Base-by-base conservation (phyloP, 257 asterid species). In the Asclepias syriaca region DNA sequence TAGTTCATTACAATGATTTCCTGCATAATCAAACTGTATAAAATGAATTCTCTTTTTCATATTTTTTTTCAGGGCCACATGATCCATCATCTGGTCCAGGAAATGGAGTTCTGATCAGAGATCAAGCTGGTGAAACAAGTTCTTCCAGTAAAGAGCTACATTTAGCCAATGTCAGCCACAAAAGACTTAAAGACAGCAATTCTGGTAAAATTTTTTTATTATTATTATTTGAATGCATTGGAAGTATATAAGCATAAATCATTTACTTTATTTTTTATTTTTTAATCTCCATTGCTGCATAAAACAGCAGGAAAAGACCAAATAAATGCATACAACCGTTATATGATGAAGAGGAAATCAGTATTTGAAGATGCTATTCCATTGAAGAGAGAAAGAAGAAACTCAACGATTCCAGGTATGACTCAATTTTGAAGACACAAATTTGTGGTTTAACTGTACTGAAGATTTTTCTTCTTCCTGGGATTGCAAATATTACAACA, bases 291-390 rank as follows among this genome's bases (percentile, higher is more conserved):
- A 34, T 34, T 34, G 39, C 39, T 18, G 40, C 63, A 34, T 29
- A 61, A 61, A 29, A 16, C 39, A 79, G 74, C 59, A 12, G 5
- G 70, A 61, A 73, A 19, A 32, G 72, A 71, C 68, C 69, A 70
- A 71, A 39, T 51, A 24, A 27, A 72, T 18, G 74, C 65, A 53
- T 8, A 21, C 9, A 72, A 68, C 43, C 43, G 72, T 50, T 61
- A 37, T 67, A 49, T 78, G 68, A 71, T 68, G 74, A 88, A 91
- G 88, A 83, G 97, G 64, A 84, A 82, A 84, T 72, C 68, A 48
- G 45, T 65, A 61, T 68, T 79, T 32, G 86, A 78, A 56, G 90
- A 86, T 29, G 71, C 72, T 34, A 54, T 54, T 67, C 66, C 37
- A 45, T 55, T 59, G 14, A 89, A 92, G 85, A 89, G 83, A 75